phyloP scores from a whole-genome alignment of 2,329 filamentous ascomycete species.

The Botrytis tulipae region DNA sequence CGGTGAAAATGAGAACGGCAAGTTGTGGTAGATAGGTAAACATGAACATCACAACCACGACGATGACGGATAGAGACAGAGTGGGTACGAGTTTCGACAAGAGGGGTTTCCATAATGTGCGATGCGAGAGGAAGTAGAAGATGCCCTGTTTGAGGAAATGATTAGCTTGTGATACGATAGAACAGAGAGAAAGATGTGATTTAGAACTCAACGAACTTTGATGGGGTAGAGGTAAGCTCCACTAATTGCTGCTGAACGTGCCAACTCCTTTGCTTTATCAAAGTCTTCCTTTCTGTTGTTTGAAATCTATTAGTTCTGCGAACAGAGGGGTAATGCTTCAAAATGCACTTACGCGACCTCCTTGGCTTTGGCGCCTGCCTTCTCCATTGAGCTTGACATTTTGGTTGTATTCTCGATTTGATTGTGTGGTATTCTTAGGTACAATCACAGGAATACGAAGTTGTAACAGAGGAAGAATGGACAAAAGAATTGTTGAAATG shows the following conservation, averaged over 20 bases:
- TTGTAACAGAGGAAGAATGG: not conserved
- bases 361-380: slow-evolving; percentile 35
- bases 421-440: not conserved
- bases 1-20: slow-evolving; percentile 77
- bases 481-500: not conserved
- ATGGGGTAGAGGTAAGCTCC: slow-evolving; percentile 84
- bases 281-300: slow-evolving; percentile 65
- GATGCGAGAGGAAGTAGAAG: slow-evolving; percentile 56
- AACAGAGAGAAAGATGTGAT: not conserved
- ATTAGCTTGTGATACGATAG: slow-evolving; percentile 22
- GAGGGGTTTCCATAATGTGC: slow-evolving; percentile 58
- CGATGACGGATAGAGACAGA: slow-evolving; percentile 65
- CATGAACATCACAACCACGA: slow-evolving; percentile 80
- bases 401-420: not conserved
- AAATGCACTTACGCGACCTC: slow-evolving; percentile 38
- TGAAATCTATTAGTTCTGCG: slow-evolving; percentile 15
- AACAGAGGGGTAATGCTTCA: not conserved
- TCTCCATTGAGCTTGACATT: slow-evolving; percentile 35
- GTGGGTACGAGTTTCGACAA: slow-evolving; percentile 57
- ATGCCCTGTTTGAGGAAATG: slow-evolving; percentile 48
- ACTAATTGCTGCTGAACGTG: slow-evolving; percentile 69
- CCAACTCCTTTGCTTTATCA: slow-evolving; percentile 59
- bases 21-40: slow-evolving; percentile 86
- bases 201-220: slow-evolving; percentile 47
- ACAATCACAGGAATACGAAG: not conserved